Percentiles rank a stretch among this genome's conserved stretches.
These are phyloP conservation scores for Solanum chilense DNA, from an alignment of 257 asterid genomes.

Conservation along the genomic window DNA sequence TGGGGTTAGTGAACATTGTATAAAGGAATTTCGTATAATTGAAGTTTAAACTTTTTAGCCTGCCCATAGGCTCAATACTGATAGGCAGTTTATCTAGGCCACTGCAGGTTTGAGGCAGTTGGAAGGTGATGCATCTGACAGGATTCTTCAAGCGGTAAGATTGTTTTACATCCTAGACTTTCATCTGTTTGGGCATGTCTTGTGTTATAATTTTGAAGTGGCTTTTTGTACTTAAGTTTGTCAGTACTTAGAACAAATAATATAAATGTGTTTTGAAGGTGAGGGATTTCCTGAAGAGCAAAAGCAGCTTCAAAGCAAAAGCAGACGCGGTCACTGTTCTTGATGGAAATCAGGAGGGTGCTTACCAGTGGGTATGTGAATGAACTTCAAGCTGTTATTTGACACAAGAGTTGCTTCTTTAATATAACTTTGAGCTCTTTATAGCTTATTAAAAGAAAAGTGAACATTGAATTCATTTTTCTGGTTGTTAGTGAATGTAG, in stretches of 20 bases:
- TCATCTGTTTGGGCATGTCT: neutral
- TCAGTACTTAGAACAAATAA: neutral
- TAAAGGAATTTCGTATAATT: neutral
- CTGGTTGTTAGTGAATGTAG: neutral
- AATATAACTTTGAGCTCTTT: neutral
- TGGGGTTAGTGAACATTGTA: constrained; percentile 39
- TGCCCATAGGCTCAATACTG: neutral
- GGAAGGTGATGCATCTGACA: constrained; percentile 43
- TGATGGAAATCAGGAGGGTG: constrained; percentile 63
- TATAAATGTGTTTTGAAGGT: constrained; percentile 25
- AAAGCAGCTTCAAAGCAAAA: constrained; percentile 34
- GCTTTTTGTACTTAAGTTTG: neutral
- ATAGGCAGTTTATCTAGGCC: constrained; percentile 33
- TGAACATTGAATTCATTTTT: neutral
- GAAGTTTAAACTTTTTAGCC: neutral
- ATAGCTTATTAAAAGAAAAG: neutral
- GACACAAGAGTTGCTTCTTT: neutral
- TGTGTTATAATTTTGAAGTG: neutral
- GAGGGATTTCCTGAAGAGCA: constrained; percentile 30
- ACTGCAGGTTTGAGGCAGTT: constrained; percentile 73
- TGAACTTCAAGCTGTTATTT: neutral
- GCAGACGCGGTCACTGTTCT: constrained; percentile 53
- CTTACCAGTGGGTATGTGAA: constrained; percentile 62
- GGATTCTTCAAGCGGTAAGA: constrained; percentile 53
- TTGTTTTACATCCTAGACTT: neutral